A percentile compares a stretch with the other conserved stretches of the same genome.
phyloP scores from a whole-genome alignment of 371 early-diverging fungal genomes.

The Actinomortierella ambigua region DNA sequence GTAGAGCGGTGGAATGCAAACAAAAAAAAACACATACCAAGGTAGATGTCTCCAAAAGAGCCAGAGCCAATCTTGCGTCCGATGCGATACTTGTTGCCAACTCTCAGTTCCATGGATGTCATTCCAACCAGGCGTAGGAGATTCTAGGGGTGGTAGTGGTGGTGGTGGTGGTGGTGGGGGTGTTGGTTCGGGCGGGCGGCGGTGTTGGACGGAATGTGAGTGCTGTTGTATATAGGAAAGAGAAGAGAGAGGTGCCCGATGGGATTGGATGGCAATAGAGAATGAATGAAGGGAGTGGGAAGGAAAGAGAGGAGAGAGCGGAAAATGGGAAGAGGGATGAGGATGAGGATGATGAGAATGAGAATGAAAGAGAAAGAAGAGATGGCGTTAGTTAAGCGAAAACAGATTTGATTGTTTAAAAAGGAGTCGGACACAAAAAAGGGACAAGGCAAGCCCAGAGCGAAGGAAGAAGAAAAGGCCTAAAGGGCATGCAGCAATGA shows the following conservation, averaged over 20 bases:
- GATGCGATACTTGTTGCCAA: slow-evolving; percentile 93
- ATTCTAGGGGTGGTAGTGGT: slow-evolving; percentile 9
- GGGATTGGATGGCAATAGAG: no score
- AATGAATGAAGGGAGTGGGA: no score
- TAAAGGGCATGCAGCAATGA: not conserved
- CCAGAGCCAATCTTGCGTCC: slow-evolving; percentile 98
- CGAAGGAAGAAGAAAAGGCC: no score
- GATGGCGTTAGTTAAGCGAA: slow-evolving; percentile 1
- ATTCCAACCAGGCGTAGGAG: no score
- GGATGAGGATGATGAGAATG: no score
- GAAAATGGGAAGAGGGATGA: not conserved
- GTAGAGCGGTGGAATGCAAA: slow-evolving; percentile 3
- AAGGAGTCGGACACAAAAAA: not conserved
- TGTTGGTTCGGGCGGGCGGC: not conserved
- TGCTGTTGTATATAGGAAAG: not conserved
- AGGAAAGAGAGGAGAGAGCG: not conserved
- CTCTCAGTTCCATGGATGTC: slow-evolving; percentile 50
- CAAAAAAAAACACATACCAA: slow-evolving; percentile 64
- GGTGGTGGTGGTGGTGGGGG: not conserved
- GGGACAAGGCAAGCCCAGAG: not conserved
- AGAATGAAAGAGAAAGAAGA: not conserved
- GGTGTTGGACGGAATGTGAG: not conserved
- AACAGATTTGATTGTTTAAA: not conserved
- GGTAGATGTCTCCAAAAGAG: slow-evolving; percentile 99
- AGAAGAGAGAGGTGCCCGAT: not conserved